A percentile compares a stretch with the other conserved stretches of the same genome.
phyloP scores from a whole-genome alignment of 2,329 filamentous ascomycete species.

The Microsporum canis region DNA sequence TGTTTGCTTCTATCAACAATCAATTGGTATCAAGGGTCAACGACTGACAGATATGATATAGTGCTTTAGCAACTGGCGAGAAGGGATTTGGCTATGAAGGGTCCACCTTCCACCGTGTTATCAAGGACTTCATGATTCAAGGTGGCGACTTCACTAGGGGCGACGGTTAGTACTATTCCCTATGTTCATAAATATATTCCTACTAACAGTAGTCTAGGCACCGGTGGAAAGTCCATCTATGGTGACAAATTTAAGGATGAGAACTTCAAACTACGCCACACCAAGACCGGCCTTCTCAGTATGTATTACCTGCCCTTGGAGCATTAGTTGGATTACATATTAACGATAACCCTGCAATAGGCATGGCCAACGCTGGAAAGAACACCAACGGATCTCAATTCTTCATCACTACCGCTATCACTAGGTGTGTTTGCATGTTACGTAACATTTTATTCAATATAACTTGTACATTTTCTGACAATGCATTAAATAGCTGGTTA shows the following conservation, averaged over 20 bases:
- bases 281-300: constrained; percentile 52
- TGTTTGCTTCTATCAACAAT: neutral
- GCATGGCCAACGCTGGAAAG: constrained; percentile 56
- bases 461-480: neutral
- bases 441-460: neutral
- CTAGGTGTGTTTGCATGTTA: constrained; percentile 27
- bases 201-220: constrained; percentile 31
- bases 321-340: neutral
- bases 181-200: neutral
- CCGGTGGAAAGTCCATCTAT: constrained; percentile 58
- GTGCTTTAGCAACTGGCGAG: constrained; percentile 53
- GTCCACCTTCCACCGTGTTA: constrained; percentile 58
- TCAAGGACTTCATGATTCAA: constrained; percentile 61
- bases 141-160: constrained; percentile 56
- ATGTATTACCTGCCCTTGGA: constrained; percentile 23
- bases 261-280: constrained; percentile 62
- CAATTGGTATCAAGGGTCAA: neutral
- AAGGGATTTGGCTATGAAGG: constrained; percentile 57
- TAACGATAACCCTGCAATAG: constrained; percentile 21
- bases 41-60: constrained; percentile 11
- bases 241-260: constrained; percentile 56
- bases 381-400: constrained; percentile 57
- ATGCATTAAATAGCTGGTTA: constrained; percentile 39
- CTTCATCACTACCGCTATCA: constrained; percentile 54
- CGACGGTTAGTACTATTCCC: constrained; percentile 37